phyloP scores from a whole-genome alignment of 441 rosid species.

The Arabidopsis hybrid region DNA sequence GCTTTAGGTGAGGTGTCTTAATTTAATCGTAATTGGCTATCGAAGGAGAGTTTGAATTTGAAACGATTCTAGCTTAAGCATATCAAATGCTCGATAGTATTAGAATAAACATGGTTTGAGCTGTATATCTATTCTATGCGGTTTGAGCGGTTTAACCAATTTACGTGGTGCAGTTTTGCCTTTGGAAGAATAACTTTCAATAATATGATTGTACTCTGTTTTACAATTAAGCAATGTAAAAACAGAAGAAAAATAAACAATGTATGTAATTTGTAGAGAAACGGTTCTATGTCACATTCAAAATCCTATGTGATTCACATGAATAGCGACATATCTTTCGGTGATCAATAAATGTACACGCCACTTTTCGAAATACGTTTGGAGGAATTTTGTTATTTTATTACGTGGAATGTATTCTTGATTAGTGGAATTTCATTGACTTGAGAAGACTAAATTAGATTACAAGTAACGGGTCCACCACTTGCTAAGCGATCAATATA shows the following conservation, averaged over 20 bases:
- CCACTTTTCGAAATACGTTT: conserved; percentile 28
- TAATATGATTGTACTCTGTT: background rate
- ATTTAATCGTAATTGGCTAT: background rate
- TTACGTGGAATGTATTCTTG: background rate
- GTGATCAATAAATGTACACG: conserved; percentile 18
- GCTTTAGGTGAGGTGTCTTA: conserved; percentile 20
- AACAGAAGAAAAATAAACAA: conserved; percentile 3
- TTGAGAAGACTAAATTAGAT: background rate
- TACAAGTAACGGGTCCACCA: conserved; percentile 34
- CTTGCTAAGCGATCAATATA: conserved; percentile 24
- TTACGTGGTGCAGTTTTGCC: background rate
- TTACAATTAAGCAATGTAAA: background rate
- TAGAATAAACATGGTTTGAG: background rate
- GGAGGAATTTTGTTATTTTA: background rate
- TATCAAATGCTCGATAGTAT: background rate
- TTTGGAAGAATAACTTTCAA: too few species aligned
- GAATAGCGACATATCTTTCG: conserved; percentile 17
- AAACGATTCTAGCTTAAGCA: background rate
- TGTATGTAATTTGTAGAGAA: background rate
- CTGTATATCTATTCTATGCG: background rate
- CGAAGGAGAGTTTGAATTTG: background rate
- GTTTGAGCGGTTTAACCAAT: background rate
- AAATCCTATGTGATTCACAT: conserved; percentile 20
- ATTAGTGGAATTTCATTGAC: background rate
- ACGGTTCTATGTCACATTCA: conserved; percentile 24